Evolutionary conservation across 257 asterid genomes (phyloP).

Genomic region (Solanum etuberosum): DNA sequence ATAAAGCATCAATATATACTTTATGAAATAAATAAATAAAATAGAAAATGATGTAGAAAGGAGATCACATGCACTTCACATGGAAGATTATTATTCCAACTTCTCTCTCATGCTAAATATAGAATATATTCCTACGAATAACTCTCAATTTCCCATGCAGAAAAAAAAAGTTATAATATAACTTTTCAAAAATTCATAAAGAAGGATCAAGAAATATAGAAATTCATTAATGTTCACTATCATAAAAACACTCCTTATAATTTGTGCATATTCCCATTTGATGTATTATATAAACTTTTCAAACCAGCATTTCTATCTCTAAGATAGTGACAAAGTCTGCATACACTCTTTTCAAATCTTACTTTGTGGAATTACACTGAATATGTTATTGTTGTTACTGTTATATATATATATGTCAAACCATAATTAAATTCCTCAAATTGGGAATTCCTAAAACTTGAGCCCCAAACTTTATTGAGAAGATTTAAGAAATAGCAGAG

Average conservation of each 20-base stretch:
- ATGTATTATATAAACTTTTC: background rate
- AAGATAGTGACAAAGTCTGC: background rate
- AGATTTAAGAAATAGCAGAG: background rate
- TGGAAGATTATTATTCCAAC: background rate
- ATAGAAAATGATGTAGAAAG: background rate
- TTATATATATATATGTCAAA: background rate
- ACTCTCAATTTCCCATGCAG: background rate
- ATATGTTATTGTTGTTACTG: too few species aligned
- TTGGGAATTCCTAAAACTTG: background rate
- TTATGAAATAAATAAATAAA: background rate
- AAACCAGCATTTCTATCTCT: background rate
- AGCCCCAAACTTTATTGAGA: background rate
- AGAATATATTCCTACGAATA: background rate
- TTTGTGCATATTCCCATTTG: background rate
- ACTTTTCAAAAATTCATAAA: background rate
- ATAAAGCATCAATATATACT: background rate
- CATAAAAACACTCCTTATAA: background rate
- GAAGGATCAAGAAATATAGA: background rate
- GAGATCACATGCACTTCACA: background rate
- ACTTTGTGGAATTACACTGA: accelerated
- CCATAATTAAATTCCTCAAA: background rate
- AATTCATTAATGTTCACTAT: background rate
- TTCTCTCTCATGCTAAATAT: background rate
- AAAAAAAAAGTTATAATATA: background rate
- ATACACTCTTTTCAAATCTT: too few species aligned